Evolutionary conservation across 1,284 basidiomycete species (phyloP), one percentile per base, ranked within the genome.

Genomic region (Sanghuangporus weigelae): DNA sequence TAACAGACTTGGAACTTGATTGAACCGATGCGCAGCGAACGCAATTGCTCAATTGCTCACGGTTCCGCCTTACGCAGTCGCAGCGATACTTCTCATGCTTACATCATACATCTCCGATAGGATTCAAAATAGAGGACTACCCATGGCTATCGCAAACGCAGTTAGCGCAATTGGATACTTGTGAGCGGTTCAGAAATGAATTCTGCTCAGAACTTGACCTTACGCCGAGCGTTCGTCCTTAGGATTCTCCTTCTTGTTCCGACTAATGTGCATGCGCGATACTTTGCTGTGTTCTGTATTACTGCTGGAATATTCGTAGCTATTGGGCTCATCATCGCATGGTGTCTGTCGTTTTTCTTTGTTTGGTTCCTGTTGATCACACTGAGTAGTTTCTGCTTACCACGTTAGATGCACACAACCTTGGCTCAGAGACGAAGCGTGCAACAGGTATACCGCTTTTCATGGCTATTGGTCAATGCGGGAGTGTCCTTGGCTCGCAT

Each of bases 51-150:
- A 91, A 67, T 71, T 91, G 4, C 76, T 90, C 68, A 90, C 92
- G 0, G 91, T 95, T 7, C 93, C 93, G 2, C 92, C 92, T 16
- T 93, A 93, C 69, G 89, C 85, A 2, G 84, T 87, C 11, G 85
- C 90, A 0, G 83, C 89, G 4, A 76, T 86, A 3, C 79, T 91
- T 54, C 80, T 95, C 69, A 75, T 86, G n/a, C 66, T 79, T 3
- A 78, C 87, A 57, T 87, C 86, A 1, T 85, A 82, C 66, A 74
- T 77, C 21, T 94, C 93, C 5, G 93, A 96, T 74, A 78, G 82
- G 59, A 70, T 84, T 7, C 91, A 93, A 73, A 84, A 76, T 59
- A 84, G 93, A 63, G 93, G 92, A 1, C 66, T 83, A 16, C 79
- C 85, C 67, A 79, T 90, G 71, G 73, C 78, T 5, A 68, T 73